Conservation (phyloP, 1,284 basidiomycete genomes). For the Apiotrichum sp. region DNA sequence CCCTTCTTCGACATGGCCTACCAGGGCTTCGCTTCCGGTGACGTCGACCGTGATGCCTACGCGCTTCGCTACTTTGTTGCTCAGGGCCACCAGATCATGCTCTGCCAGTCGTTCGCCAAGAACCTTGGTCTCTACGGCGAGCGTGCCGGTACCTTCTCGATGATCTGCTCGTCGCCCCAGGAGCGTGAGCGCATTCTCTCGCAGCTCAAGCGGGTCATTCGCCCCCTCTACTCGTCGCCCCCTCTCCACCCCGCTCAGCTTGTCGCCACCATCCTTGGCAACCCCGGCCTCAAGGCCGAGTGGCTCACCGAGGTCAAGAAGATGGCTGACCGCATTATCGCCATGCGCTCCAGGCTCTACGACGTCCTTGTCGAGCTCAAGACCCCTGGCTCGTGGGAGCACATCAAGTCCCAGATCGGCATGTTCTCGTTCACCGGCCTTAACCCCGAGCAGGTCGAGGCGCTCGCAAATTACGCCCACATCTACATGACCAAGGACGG, state of each 20-base stretch:
- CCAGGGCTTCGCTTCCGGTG: conserved; percentile 89
- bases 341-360: conserved; percentile 83
- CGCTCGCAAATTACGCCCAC: conserved; percentile 83
- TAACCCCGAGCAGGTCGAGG: conserved; percentile 69
- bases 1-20: conserved; percentile 70
- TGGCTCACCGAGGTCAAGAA: conserved; percentile 86
- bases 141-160: conserved; percentile 86
- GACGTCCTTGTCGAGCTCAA: conserved; percentile 71
- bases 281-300: conserved; percentile 68
- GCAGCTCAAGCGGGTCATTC: conserved; percentile 91
- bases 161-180: conserved; percentile 65
- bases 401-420: conserved; percentile 91
- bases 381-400: conserved; percentile 92
- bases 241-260: conserved; percentile 91
- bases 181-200: conserved; percentile 84
- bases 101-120: conserved; percentile 95
- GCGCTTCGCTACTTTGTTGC: conserved; percentile 93
- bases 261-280: conserved; percentile 72
- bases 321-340: conserved; percentile 96
- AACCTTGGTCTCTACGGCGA: conserved; percentile 99
- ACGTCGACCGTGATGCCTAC: conserved; percentile 81
- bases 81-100: conserved; percentile 76
- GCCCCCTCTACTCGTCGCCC: conserved; percentile 98
- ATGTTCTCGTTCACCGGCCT: conserved; percentile 76
- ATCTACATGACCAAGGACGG: conserved; percentile 70